Conservation (phyloP, 108 stramenopile species). For the Cyclostephanos tholiformis region DNA sequence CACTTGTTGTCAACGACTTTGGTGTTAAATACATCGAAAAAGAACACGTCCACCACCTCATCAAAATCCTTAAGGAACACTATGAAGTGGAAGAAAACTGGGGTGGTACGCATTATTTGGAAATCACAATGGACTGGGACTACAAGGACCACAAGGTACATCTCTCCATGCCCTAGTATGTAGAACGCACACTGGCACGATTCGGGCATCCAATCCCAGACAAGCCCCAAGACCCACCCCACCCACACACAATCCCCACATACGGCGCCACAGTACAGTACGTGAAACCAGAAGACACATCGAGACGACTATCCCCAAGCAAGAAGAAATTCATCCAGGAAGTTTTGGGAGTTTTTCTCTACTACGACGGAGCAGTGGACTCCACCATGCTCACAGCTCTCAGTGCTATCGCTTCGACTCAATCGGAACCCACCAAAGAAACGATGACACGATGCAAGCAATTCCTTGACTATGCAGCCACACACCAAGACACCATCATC, state of each 20-base stretch:
- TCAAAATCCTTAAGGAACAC: no score
- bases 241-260: background rate
- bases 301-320: constrained; percentile 15
- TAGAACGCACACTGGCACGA: constrained; percentile 8
- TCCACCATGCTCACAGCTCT: constrained; percentile 38
- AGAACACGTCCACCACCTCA: no score
- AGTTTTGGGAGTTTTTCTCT: constrained; percentile 45
- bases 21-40: no score
- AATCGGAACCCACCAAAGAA: constrained; percentile 20
- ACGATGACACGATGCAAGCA: constrained; percentile 19
- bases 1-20: no score
- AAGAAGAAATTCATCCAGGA: constrained; percentile 39
- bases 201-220: background rate
- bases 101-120: no score
- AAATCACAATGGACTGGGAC: no score
- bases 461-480: constrained; percentile 49
- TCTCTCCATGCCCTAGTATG: constrained; percentile 61
- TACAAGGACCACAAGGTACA: no score
- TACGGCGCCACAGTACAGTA: no score
- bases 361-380: constrained; percentile 46
- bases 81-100: no score
- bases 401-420: constrained; percentile 22
- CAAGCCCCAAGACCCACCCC: background rate
- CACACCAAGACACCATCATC: constrained; percentile 49
- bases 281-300: no score